phyloP scores from a whole-genome alignment of 176 grass and related monocot species.

The Microstegium vimineum region DNA sequence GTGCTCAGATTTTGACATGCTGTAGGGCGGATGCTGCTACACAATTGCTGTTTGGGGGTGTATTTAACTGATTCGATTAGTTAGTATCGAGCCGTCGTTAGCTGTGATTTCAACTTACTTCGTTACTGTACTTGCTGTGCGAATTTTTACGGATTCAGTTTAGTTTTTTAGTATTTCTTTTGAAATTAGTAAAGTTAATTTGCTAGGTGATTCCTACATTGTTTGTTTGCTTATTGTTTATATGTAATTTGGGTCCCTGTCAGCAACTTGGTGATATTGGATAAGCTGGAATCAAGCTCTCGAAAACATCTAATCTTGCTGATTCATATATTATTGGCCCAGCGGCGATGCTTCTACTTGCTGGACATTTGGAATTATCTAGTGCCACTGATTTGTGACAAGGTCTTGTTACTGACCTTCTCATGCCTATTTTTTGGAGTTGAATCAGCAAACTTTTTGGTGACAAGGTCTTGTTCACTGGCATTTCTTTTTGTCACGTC shows the following conservation, averaged over 20 bases:
- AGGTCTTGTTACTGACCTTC: not conserved
- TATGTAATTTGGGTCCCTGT: not conserved
- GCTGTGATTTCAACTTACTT: not conserved
- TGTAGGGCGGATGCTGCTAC: not conserved
- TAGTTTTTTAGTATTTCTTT: not conserved
- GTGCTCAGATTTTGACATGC: not conserved
- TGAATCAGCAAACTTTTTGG: conserved; percentile 14
- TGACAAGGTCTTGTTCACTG: conserved; percentile 48
- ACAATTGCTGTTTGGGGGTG: not conserved
- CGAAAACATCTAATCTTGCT: conserved; percentile 19
- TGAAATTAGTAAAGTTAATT: not conserved
- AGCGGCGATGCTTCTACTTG: not conserved
- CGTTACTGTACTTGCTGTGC: not conserved
- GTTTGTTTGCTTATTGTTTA: not conserved
- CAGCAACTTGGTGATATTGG: not conserved
- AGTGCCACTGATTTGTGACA: conserved; percentile 16
- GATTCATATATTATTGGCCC: conserved; percentile 6
- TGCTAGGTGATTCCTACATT: not conserved
- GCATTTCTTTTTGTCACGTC: not conserved
- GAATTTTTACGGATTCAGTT: not conserved
- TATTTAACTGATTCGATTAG: not conserved
- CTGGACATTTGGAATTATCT: conserved; percentile 21
- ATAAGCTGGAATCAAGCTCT: conserved; percentile 7
- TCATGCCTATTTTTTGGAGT: not conserved
- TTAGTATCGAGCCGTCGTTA: not conserved